Evolutionary conservation across 1,139 yeast species (phyloP), one percentile per base, ranked within the genome.

Genomic region (Pichiaceae sp.): DNA sequence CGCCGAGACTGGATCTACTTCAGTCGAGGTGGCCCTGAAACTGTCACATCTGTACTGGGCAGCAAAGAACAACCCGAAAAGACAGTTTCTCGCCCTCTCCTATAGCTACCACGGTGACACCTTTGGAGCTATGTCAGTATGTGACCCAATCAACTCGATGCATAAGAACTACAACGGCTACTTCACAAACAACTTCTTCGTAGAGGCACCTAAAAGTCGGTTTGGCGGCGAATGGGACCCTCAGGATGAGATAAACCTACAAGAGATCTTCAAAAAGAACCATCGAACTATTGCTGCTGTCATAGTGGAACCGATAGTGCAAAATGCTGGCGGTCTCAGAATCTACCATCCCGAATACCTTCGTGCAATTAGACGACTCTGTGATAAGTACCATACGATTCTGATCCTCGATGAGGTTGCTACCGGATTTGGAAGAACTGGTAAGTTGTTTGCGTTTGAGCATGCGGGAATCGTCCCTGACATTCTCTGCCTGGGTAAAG

Each of bases 21-120:
- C 74, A 12, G 70, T 69, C 43, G 77, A 71, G 47, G 64, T 66
- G 43, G 69, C 73, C 15, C 47, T 70, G 56, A 70, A 72, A 56
- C 62, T 74, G 42, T 64, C 68, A 35, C 67, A 72, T 51, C 79
- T 74, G 52, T 74, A 72, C 55, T 48, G 63, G 40, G 78, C 72
- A 52, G 64, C 58, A 40, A 72, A 71, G 37, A 64, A 67, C 42
- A 57, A 62, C 19, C 56, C 65, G 42, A 68, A 74, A 49, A 50
- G 57, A 47, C 71, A 70, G 49, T 67, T 68, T 43, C 64, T 75
- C 41, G 64, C 75, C 3, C 63, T 79, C 54, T 61, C 60, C 31
- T 66, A 67, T 42, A 66, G 76, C 3, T 75, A 74, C 57, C 80
- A 75, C 53, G 80, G 80, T 9, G 74, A 60, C 57, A 69, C 78